A percentile compares a stretch with the other conserved stretches of the same genome.
Evolutionary conservation across 2,329 filamentous ascomycete species (phyloP).

Genomic region (Cadophora sp.): DNA sequence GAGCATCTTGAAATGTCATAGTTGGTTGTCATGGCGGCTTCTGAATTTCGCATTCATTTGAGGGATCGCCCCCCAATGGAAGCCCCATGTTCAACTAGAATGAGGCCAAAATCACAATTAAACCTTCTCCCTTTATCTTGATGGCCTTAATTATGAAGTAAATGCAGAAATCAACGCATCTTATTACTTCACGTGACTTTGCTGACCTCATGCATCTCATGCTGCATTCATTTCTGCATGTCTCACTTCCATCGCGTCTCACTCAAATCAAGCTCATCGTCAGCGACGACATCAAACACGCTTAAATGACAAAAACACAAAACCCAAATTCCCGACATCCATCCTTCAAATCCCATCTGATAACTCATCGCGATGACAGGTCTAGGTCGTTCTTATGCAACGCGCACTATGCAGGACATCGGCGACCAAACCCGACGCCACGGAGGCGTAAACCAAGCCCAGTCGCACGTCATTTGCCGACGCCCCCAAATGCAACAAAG

Average conservation of each 20-base stretch:
- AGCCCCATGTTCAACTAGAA: too few species aligned
- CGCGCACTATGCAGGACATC: not conserved
- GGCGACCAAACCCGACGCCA: conserved; percentile 13
- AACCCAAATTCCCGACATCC: not conserved
- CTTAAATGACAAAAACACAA: not conserved
- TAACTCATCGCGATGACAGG: not conserved
- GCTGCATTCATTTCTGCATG: too few species aligned
- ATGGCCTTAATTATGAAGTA: too few species aligned
- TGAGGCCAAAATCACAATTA: too few species aligned
- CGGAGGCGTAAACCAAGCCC: conserved; percentile 1
- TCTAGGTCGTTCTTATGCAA: not conserved
- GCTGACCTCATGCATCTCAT: not conserved
- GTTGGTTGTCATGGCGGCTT: too few species aligned
- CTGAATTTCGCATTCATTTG: too few species aligned
- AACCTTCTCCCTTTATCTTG: too few species aligned
- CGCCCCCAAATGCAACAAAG: not conserved
- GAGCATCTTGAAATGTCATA: too few species aligned
- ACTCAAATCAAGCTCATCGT: not conserved
- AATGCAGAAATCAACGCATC: too few species aligned
- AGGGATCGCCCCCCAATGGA: too few species aligned
- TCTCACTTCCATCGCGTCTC: not conserved
- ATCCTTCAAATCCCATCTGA: not conserved
- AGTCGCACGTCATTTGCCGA: conserved; percentile 6
- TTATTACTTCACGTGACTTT: too few species aligned
- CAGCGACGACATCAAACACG: not conserved